phyloP scores from a whole-genome alignment of 768 basidiomycete genomes.

The Mycena amicta region DNA sequence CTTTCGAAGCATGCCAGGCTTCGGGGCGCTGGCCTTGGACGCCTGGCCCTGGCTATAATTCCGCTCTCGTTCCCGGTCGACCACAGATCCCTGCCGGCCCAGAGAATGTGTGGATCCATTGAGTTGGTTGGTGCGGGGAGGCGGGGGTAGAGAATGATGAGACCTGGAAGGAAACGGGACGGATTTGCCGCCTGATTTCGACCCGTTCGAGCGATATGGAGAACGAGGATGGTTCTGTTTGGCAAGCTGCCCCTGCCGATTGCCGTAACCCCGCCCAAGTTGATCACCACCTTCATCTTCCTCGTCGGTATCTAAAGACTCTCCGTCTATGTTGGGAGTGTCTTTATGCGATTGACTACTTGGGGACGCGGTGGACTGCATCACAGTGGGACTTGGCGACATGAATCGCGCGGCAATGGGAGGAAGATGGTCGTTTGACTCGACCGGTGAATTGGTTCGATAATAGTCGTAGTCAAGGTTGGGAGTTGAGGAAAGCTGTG shows the following conservation, averaged over 20 bases:
- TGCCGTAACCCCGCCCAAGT: constrained; percentile 46
- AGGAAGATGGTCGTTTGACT: constrained; percentile 73
- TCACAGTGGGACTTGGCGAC: constrained; percentile 58
- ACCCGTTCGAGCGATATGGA: constrained; percentile 62
- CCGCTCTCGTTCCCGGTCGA: constrained; percentile 50
- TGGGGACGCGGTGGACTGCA: constrained; percentile 14
- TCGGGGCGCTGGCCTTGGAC: constrained; percentile 35
- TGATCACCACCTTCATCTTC: constrained; percentile 65
- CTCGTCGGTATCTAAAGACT: constrained; percentile 70
- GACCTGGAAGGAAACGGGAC: constrained; percentile 82
- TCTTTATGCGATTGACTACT: constrained; percentile 44
- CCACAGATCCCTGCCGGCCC: constrained; percentile 64
- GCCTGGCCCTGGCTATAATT: constrained; percentile 53
- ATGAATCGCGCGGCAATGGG: constrained; percentile 94
- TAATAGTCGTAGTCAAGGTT: constrained; percentile 72
- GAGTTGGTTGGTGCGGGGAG: constrained; percentile 54
- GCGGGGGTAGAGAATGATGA: constrained; percentile 75
- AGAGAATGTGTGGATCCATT: constrained; percentile 74
- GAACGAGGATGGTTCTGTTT: constrained; percentile 77
- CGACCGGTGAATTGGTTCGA: constrained; percentile 67
- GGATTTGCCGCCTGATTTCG: constrained; percentile 42
- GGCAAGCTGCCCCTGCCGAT: constrained; percentile 37
- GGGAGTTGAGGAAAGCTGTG: constrained; percentile 57
- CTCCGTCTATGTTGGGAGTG: constrained; percentile 69
- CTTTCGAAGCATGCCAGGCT: constrained; percentile 63